Conservation (phyloP, 345 rosid species). For the Bruguiera parviflora region DNA sequence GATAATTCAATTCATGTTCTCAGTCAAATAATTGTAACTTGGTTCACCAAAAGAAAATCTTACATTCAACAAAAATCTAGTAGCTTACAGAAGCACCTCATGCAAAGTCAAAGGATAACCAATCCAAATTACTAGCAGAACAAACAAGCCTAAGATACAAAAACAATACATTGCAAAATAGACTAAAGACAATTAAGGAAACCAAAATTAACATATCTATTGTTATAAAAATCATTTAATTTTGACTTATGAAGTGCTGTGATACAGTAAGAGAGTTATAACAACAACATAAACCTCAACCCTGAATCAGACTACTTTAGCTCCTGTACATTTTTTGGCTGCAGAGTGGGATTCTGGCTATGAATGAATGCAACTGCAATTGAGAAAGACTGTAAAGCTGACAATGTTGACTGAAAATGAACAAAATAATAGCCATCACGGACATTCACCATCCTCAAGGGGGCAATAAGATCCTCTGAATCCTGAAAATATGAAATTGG, state of each 20-base stretch:
- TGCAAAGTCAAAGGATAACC: conserved; percentile 14
- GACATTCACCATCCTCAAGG: conserved; percentile 66
- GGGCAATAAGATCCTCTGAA: conserved; percentile 43
- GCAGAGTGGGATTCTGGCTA: conserved; percentile 50
- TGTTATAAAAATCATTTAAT: conserved; percentile 29
- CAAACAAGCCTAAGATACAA: conserved; percentile 10
- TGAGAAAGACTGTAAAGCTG: conserved; percentile 76
- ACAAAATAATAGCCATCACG: conserved; percentile 67
- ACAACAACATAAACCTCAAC: conserved; percentile 25
- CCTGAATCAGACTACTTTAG: conserved; percentile 24
- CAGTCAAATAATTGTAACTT: conserved; percentile 15
- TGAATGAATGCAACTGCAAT: conserved; percentile 82
- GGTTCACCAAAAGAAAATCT: conserved; percentile 4
- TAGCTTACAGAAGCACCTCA: conserved; percentile 22
- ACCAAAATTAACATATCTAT: conserved; percentile 17
- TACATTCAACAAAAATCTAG: conserved; percentile 24
- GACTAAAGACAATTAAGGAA: conserved; percentile 2
- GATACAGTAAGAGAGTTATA: conserved; percentile 24
- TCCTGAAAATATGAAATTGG: conserved; percentile 38
- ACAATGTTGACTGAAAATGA: conserved; percentile 59
- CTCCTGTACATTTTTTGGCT: conserved; percentile 47
- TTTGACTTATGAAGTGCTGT: conserved; percentile 28
- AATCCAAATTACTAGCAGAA: conserved; percentile 23
- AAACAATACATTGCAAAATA: conserved; percentile 19
- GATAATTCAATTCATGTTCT: conserved; percentile 1